phyloP scores from a whole-genome alignment of 1,139 yeast species.

The Magnusiomyces sp. region DNA sequence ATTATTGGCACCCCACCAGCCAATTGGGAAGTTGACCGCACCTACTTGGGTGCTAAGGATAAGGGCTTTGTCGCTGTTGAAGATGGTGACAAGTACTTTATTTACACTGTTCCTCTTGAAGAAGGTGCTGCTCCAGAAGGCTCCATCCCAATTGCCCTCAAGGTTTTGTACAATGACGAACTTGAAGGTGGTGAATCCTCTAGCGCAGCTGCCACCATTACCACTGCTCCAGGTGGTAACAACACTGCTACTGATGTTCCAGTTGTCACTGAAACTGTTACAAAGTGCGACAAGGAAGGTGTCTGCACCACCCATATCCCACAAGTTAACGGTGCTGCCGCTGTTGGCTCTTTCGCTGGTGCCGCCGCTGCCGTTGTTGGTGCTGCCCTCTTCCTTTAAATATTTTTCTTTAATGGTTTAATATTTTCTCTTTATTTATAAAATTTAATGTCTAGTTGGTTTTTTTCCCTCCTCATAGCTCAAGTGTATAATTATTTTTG shows the following conservation, averaged over 20 bases:
- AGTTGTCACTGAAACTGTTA: conserved; percentile 15
- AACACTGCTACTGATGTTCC: conserved; percentile 17
- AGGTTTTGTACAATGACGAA: background rate
- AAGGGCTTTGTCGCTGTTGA: background rate
- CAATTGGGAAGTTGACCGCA: background rate
- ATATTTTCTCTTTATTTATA: too few species aligned
- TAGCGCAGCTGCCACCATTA: conserved; percentile 43
- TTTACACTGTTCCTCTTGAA: background rate
- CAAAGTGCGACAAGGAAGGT: conserved; percentile 19
- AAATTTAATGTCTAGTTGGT: too few species aligned
- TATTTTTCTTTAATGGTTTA: background rate
- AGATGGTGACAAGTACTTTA: background rate
- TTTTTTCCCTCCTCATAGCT: too few species aligned
- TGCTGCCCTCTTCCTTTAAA: conserved; percentile 6
- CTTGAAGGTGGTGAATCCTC: conserved; percentile 60
- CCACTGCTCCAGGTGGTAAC: conserved; percentile 17
- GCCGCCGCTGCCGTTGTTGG: conserved; percentile 15
- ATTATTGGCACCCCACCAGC: background rate
- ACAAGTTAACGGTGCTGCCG: conserved; percentile 14
- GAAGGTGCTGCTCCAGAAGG: background rate
- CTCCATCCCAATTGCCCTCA: background rate
- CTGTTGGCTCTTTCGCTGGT: conserved; percentile 16
- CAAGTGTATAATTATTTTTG: too few species aligned
- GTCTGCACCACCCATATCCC: conserved; percentile 13
- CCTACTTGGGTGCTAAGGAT: background rate